Conservation (phyloP, 305 asterid genomes). For the Fraxinus platypoda region DNA sequence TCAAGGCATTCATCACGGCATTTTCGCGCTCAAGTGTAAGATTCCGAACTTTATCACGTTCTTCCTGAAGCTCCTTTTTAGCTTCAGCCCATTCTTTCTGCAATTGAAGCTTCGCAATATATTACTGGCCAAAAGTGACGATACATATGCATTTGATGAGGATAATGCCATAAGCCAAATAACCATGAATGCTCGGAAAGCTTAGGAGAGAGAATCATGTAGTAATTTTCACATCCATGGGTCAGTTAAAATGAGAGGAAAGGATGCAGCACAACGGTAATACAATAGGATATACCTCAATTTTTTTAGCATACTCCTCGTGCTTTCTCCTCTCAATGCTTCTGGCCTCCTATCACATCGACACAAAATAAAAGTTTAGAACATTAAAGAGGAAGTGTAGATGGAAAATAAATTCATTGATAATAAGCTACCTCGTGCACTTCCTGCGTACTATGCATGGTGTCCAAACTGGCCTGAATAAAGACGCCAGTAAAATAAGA, state of each 20-base stretch:
- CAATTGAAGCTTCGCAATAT: conserved; percentile 18
- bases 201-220: neutral
- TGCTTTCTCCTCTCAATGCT: conserved; percentile 64
- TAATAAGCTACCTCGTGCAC: conserved; percentile 64
- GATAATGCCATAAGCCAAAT: neutral
- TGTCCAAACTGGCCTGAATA: conserved; percentile 78
- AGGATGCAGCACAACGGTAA: conserved; percentile 18
- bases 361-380: conserved; percentile 18
- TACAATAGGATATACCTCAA: conserved; percentile 49
- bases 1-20: conserved; percentile 51
- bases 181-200: conserved; percentile 7
- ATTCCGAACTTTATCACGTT: conserved; percentile 68
- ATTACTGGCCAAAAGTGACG: conserved; percentile 11
- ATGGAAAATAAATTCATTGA: conserved; percentile 14
- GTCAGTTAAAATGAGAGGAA: neutral
- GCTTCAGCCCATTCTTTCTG: conserved; percentile 98
- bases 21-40: conserved; percentile 66
- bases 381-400: neutral
- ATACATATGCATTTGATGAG: neutral
- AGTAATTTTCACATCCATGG: conserved; percentile 8
- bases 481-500: conserved; percentile 9
- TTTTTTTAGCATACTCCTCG: conserved; percentile 60
- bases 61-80: conserved; percentile 80
- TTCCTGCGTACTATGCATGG: conserved; percentile 82
- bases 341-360: conserved; percentile 65